Conservation (phyloP, 345 rosid genomes). For the Populus pruinosa region DNA sequence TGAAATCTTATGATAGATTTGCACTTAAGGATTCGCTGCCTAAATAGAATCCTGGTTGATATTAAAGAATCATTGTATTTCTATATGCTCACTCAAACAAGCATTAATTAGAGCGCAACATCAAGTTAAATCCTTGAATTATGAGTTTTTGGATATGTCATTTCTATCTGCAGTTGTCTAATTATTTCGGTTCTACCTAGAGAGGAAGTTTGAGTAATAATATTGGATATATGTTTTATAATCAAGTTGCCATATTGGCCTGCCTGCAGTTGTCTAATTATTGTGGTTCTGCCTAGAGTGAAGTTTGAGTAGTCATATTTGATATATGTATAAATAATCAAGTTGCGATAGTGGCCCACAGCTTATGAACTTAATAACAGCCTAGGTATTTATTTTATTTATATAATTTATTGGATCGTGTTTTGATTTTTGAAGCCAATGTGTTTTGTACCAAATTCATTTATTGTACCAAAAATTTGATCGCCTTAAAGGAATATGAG, state of each 20-base stretch:
- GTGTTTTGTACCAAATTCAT: too few species aligned
- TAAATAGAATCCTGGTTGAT: neutral
- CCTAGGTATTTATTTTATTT: neutral
- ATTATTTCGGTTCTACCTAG: neutral
- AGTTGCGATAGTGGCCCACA: neutral
- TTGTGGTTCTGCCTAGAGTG: neutral
- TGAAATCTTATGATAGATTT: constrained; percentile 15
- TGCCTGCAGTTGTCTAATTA: neutral
- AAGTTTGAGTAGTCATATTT: neutral
- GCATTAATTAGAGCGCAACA: neutral
- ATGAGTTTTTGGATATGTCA: constrained; percentile 6
- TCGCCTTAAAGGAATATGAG: neutral
- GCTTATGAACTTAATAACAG: neutral
- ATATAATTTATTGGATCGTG: neutral
- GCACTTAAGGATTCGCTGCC: neutral
- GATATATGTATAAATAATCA: neutral
- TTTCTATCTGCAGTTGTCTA: neutral
- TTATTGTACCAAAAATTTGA: neutral
- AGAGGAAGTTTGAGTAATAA: constrained; percentile 2
- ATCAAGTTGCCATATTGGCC: neutral
- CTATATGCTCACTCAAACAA: neutral
- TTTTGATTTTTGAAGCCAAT: neutral
- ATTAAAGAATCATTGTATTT: neutral
- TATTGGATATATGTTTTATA: constrained; percentile 1
- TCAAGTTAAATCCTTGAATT: neutral